A percentile compares a stretch with the other conserved stretches of the same genome.
Evolutionary conservation across 148 eudicot genomes (phyloP).

Genomic region (Fagopyrum tataricum): DNA sequence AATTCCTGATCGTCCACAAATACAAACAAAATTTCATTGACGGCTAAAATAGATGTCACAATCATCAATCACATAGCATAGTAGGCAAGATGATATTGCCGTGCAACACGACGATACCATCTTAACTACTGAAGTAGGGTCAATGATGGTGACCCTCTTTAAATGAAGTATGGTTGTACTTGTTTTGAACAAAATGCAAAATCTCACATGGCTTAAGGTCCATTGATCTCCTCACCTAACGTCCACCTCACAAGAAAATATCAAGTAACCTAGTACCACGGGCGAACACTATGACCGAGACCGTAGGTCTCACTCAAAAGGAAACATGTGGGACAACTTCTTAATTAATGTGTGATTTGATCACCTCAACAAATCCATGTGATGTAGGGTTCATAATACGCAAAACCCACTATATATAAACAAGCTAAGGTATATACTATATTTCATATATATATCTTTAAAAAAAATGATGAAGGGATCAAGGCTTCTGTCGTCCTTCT

Average conservation of each 20-base stretch:
- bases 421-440: too few species aligned
- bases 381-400: background rate
- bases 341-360: background rate
- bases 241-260: conserved; percentile 8
- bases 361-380: background rate
- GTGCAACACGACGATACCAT: background rate
- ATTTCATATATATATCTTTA: too few species aligned
- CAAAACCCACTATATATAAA: background rate
- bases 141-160: background rate
- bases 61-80: background rate
- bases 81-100: background rate
- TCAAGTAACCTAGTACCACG: conserved; percentile 5
- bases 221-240: conserved; percentile 10
- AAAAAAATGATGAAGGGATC: background rate
- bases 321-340: background rate
- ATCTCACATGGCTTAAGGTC: conserved; percentile 20
- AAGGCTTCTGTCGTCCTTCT: conserved; percentile 13
- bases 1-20: too few species aligned
- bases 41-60: background rate
- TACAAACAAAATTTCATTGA: too few species aligned
- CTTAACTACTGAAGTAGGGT: background rate
- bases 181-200: background rate
- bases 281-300: background rate
- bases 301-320: background rate
- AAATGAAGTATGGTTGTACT: background rate